Evolutionary conservation across 768 basidiomycete genomes (phyloP), one percentile per base, ranked within the genome.

Genomic region (Xerocomellus intermedius): DNA sequence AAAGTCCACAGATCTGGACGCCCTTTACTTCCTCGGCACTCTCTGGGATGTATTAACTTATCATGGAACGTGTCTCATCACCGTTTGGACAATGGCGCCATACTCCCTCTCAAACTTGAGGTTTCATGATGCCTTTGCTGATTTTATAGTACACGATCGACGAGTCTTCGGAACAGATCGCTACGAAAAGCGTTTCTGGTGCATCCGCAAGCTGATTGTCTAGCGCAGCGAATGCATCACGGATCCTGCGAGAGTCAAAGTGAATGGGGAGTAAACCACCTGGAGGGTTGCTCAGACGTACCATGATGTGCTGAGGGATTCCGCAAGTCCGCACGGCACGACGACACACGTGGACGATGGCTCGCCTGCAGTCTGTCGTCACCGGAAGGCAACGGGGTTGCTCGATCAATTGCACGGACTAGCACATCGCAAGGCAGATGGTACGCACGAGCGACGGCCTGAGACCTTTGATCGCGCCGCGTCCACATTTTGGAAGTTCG

Each of bases 101-200:
- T 17, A 13, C 26, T 32, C 21, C 21, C 4, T 21, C 38, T 72
- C 61, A 88, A 42, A 87, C 72, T 12, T 80, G 75, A 24, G 87
- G 89, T 62, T 91, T 91, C 56, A 85, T 82, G 32, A 92, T 87
- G 52, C 89, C 90, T 47, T 79, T 77, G 64, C 85, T 86, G 55
- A 92, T 77, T 63, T 88, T 89, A 72, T 92, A 92, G 69, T 92
- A 92, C 48, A 92, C 90, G 43, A 87, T 85, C 9, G 90, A 91
- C 12, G 90, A 84, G 62, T 92, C 90, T 48, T 87, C 83, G 0
- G 85, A 80, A 42, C 83, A 84, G 52, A 91, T 86, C 13, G 85
- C 90, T 30, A 92, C 68, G 62, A 82, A 86, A 44, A 91, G 69
- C 50, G 81, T 75, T 37, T 75, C 67, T 13, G 78, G 77, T 10